Base-by-base conservation (phyloP, 208 protist species). In the Acanthamoeba lenticulata region DNA sequence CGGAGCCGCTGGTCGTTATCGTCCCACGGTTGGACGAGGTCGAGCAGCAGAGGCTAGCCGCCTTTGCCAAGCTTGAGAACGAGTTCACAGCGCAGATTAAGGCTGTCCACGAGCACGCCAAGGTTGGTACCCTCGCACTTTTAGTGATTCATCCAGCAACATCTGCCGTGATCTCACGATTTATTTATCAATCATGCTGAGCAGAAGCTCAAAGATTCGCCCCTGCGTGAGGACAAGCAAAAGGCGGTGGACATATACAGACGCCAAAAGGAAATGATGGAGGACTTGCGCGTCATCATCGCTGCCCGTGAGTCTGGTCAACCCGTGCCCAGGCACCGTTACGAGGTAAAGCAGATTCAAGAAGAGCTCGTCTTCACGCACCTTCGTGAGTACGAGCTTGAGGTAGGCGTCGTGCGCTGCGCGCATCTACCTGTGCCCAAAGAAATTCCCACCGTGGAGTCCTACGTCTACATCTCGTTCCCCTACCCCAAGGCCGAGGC, bases 201-300 rank as follows among this genome's bases (percentile, higher is more conserved):
- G 49, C 79, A 88, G 79, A 88, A 88, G 29, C 79, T 88, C 85
- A 91, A 91, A 34, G 85, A 91, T 4, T 91, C 85, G 3, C 52
- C 29, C 11, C 36, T 72, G 32, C 27, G 52, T 44, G 55, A 91
- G 42, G 52, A 72, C 24, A 91, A 91, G 36, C 52, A 52, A 47
- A 62, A 91, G n/a, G 85, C 85, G 13, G 42, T 91, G 29, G 52
- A 91, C 19, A 45, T 91, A 52, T 34, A 69, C 85, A 69, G n/a
- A 47, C 52, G 57, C 5, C 47, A 72, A 2, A 91, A 91, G 57
- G 85, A 72, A n/a, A 38, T 91, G 52, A 62, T 91, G 85, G 52
- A 91, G 38, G 85, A 62, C 34, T 40, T 69, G 24, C 34, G 69
- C 24, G 24, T 44, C 49, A 32, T 91, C 15, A 40, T 72, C 13